Evolutionary conservation across 1,139 yeast genomes (phyloP), one percentile per base, ranked within the genome.

Genomic region (Candida freyschussii): DNA sequence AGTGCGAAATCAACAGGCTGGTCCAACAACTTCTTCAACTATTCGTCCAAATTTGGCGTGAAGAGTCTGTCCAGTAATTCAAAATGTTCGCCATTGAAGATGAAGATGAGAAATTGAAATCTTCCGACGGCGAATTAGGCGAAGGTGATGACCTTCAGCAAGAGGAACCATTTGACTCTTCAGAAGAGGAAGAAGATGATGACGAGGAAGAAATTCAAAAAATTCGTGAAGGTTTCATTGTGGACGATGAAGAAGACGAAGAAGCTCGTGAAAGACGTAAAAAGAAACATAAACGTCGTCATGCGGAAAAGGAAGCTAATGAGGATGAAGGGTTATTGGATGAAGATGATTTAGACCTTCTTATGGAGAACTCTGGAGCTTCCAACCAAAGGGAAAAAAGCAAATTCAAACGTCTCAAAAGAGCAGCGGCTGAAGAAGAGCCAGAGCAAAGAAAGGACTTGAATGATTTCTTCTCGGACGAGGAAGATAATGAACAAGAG

Each of bases 181-280:
- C 86, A 15, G 85, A 79, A 22, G 86, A 78, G 39, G 89, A 80
- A 37, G 86, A 78, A 14, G 87, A 80, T 24, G 89, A 80, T 12
- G 85, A 79, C 48, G 89, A 78, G 53, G 91, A 81, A 42, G 91
- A 81, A 44, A 74, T 78, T 29, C 65, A 75, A 44, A 72, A 77
- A 57, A 80, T 89, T 25, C 77, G 91, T 36, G 95, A 86, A 46
- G 97, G 96, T 0, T 87, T 89, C 59, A 89, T 89, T 53, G 96
- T 87, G 10, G 96, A 86, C 50, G 96, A 86, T 48, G 95, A 82
- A 33, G 93, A 78, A 18, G 85, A 74, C 13, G 82, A 29, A 46
- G 51, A 29, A 24, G 54, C 26, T 37, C 56, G 45, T 41, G 63
- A 47, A 50, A 66, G 54, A 57, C 59, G 69, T 63, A 63, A 65